Conservation (phyloP, 2,329 filamentous ascomycete species). For the Zopfia rhizophila region DNA sequence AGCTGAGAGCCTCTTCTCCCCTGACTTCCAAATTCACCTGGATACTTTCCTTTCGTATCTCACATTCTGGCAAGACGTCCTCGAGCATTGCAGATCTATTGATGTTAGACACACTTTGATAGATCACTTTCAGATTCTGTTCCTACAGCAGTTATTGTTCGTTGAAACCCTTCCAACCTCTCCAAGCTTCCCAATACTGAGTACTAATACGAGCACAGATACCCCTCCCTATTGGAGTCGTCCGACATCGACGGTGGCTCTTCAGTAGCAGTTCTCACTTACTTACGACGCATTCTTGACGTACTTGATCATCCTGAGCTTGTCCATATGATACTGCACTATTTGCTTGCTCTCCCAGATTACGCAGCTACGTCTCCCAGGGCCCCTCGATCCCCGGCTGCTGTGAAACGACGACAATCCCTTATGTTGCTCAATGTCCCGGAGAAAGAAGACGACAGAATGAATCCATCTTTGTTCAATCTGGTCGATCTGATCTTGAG, state of each 20-base stretch:
- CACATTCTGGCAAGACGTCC: conserved; percentile 96
- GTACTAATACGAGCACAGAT: conserved; percentile 62
- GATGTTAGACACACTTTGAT: conserved; percentile 93
- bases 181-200: conserved; percentile 19
- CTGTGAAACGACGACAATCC: conserved; percentile 84
- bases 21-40: conserved; percentile 84
- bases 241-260: conserved; percentile 97
- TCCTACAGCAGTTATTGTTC: conserved; percentile 91
- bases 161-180: conserved; percentile 41
- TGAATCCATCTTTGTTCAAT: conserved; percentile 90
- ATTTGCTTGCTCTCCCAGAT: conserved; percentile 84
- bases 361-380: conserved; percentile 48
- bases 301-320: conserved; percentile 92
- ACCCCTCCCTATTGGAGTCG: conserved; percentile 94
- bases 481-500: conserved; percentile 89
- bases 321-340: conserved; percentile 92
- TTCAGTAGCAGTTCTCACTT: conserved; percentile 93
- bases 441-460: conserved; percentile 76
- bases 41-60: conserved; percentile 95
- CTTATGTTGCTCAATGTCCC: conserved; percentile 86
- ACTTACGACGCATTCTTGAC: conserved; percentile 89
- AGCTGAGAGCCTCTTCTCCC: conserved; percentile 77
- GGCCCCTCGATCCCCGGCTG: conserved; percentile 63
- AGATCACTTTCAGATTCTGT: conserved; percentile 97
- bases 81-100: conserved; percentile 91